A percentile compares a stretch with the other conserved stretches of the same genome.
These are phyloP conservation scores for Mucor racemosus DNA, from an alignment of 371 early-diverging fungal species.

Conservation along the genomic window DNA sequence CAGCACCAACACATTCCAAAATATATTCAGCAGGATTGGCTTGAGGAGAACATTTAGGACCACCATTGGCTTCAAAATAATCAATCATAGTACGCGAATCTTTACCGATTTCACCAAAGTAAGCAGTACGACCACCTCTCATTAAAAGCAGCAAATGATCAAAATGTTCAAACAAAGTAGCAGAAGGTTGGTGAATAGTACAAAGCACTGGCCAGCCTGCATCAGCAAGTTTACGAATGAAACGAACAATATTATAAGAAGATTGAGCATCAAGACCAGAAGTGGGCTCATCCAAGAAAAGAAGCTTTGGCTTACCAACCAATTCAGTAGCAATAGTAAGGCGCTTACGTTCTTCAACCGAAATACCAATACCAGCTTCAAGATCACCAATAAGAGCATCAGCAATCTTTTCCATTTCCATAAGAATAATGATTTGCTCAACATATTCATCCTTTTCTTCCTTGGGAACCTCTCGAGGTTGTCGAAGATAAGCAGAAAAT, in stretches of 20 bases:
- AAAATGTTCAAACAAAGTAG: conserved; percentile 80
- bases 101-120: conserved; percentile 76
- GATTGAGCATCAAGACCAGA: conserved; percentile 75
- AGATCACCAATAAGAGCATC: conserved; percentile 64
- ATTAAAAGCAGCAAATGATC: conserved; percentile 74
- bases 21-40: conserved; percentile 53
- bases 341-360: conserved; percentile 70
- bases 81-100: conserved; percentile 56
- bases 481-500: conserved; percentile 75
- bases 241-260: conserved; percentile 74
- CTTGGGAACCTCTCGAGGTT: conserved; percentile 60
- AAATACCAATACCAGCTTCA: conserved; percentile 63
- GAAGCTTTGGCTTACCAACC: conserved; percentile 73
- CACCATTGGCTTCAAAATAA: conserved; percentile 71
- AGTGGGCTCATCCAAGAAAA: conserved; percentile 89
- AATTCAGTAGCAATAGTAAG: conserved; percentile 73
- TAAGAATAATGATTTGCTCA: conserved; percentile 66
- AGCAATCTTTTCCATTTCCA: conserved; percentile 66
- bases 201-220: conserved; percentile 71
- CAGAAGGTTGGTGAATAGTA: conserved; percentile 89
- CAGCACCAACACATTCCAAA: conserved; percentile 67
- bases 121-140: conserved; percentile 75
- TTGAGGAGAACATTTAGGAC: conserved; percentile 55
- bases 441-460: conserved; percentile 69
- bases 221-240: conserved; percentile 73